A percentile compares a stretch with the other conserved stretches of the same genome.
Conservation (phyloP, 2,329 filamentous ascomycete species). For the Trichoderma aggressivum region DNA sequence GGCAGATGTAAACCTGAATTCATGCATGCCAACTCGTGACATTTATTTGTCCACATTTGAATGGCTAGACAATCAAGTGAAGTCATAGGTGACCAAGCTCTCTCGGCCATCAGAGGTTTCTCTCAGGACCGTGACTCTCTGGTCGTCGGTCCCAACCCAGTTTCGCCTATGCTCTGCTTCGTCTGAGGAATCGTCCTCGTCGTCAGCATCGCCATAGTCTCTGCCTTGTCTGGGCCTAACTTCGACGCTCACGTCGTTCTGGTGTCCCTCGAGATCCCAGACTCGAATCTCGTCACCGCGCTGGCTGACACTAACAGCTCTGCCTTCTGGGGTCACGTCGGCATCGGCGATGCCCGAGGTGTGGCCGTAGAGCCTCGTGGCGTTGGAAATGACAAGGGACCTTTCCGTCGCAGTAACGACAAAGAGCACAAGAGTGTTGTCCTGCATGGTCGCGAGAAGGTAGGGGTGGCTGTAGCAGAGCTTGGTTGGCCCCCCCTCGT, state of each 20-base stretch:
- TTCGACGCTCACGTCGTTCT: slow-evolving; percentile 51
- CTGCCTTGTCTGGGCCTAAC: slow-evolving; percentile 41
- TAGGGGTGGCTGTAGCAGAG: slow-evolving; percentile 79
- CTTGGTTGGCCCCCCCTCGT: slow-evolving; percentile 50
- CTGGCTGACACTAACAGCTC: slow-evolving; percentile 83
- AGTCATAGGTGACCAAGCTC: slow-evolving; percentile 81
- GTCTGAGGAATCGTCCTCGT: slow-evolving; percentile 18
- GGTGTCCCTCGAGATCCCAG: slow-evolving; percentile 80
- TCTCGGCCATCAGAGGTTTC: slow-evolving; percentile 66
- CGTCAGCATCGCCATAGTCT: slow-evolving; percentile 18
- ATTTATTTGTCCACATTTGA: not conserved
- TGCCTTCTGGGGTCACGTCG: slow-evolving; percentile 78
- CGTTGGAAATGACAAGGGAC: slow-evolving; percentile 65
- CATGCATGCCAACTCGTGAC: not conserved
- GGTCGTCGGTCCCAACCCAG: slow-evolving; percentile 86
- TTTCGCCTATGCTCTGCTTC: slow-evolving; percentile 48
- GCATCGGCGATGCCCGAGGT: slow-evolving; percentile 85
- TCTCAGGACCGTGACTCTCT: slow-evolving; percentile 83
- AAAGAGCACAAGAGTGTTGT: slow-evolving; percentile 83
- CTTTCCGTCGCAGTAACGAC: slow-evolving; percentile 71
- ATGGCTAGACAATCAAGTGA: slow-evolving; percentile 49
- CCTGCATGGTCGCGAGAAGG: slow-evolving; percentile 75
- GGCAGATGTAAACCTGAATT: not conserved
- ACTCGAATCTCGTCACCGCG: slow-evolving; percentile 77
- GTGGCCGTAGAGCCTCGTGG: slow-evolving; percentile 82